Evolutionary conservation across 768 basidiomycete species (phyloP).

Genomic region (Leucosporidium yakuticum): DNA sequence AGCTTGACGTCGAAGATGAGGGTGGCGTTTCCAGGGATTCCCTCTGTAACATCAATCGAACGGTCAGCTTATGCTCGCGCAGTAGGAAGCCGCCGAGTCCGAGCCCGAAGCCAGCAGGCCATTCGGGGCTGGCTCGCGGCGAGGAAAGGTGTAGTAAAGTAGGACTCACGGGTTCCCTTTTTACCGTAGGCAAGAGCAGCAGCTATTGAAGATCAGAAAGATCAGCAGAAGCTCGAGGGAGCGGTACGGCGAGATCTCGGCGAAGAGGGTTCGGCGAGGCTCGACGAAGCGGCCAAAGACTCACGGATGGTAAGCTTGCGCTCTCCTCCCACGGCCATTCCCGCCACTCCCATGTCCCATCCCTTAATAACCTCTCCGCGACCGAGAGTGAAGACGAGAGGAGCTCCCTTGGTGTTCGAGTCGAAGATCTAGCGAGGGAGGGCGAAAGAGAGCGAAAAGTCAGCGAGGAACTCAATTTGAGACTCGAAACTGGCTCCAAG

Average conservation of each 20-base stretch:
- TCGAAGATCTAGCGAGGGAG: conserved; percentile 52
- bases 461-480: background rate
- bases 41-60: conserved; percentile 2
- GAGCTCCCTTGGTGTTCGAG: conserved; percentile 74
- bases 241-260: background rate
- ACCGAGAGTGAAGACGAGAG: conserved; percentile 74
- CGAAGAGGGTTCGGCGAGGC: too few species aligned
- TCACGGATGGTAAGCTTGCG: conserved; percentile 67
- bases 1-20: conserved; percentile 55
- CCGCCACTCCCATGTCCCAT: conserved; percentile 74
- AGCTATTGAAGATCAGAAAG: conserved; percentile 36
- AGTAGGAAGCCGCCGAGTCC: conserved; percentile 25
- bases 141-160: too few species aligned
- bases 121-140: conserved; percentile 52
- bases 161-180: conserved; percentile 55
- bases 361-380: conserved; percentile 83
- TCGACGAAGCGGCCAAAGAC: conserved; percentile 53
- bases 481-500: too few species aligned
- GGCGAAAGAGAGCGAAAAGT: conserved; percentile 1
- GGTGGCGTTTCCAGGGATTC: conserved; percentile 53
- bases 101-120: background rate
- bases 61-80: background rate
- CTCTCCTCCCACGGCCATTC: conserved; percentile 86
- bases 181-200: conserved; percentile 53
- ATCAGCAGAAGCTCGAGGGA: background rate